Evolutionary conservation across 2,329 filamentous ascomycete genomes (phyloP).

Genomic region (Xylariaceae sp.): DNA sequence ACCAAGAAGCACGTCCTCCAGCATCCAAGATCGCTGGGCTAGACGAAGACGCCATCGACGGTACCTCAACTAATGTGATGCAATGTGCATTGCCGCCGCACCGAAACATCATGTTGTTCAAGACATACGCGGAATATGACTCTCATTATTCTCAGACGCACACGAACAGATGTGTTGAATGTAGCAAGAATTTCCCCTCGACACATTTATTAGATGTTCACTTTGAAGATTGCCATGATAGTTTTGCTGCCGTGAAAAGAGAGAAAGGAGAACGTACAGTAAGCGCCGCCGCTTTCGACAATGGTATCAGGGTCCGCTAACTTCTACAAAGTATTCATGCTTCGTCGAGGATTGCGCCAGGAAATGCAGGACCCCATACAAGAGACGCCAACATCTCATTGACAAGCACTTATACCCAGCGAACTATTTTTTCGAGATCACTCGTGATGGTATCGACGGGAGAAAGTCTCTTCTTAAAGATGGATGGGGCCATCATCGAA

Average conservation of each 20-base stretch:
- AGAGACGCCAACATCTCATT: constrained; percentile 81
- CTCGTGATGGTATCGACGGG: constrained; percentile 85
- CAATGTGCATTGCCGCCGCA: constrained; percentile 81
- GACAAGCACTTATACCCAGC: constrained; percentile 92
- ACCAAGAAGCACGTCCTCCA: constrained; percentile 17
- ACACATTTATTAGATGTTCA: constrained; percentile 76
- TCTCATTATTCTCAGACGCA: constrained; percentile 79
- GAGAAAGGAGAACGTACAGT: constrained; percentile 85
- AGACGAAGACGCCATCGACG: constrained; percentile 38
- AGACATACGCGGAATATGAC: constrained; percentile 76
- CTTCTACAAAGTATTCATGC: constrained; percentile 64
- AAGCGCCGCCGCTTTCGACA: constrained; percentile 10
- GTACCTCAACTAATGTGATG: constrained; percentile 51
- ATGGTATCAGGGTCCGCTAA: constrained; percentile 4
- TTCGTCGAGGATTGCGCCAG: constrained; percentile 86
- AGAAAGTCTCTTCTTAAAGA: constrained; percentile 72
- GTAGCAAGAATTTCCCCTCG: constrained; percentile 83
- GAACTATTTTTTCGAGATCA: constrained; percentile 83
- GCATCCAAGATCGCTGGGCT: constrained; percentile 57
- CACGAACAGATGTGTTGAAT: constrained; percentile 79
- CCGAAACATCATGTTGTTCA: constrained; percentile 63
- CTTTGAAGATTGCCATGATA: constrained; percentile 88
- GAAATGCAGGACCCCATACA: constrained; percentile 77
- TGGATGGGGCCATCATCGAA: constrained; percentile 39
- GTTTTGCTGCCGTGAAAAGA: constrained; percentile 65